Evolutionary conservation across 2,329 filamentous ascomycete genomes (phyloP).

Genomic region (Nemania diffusa): DNA sequence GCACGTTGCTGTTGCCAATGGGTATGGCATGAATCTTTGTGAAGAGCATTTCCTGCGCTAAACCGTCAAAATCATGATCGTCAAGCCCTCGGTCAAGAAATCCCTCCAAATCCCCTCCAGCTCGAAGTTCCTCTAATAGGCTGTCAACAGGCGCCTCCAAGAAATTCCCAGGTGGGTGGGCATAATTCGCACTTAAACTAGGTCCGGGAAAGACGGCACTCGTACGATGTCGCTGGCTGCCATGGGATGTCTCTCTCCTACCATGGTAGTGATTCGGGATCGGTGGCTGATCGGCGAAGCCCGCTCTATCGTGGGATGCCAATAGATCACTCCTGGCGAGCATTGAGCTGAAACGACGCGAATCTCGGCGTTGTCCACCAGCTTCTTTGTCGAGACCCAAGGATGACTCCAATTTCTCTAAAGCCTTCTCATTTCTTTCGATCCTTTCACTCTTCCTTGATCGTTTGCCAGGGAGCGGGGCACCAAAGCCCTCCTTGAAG

Average conservation of each 20-base stretch:
- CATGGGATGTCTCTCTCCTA: conserved; percentile 79
- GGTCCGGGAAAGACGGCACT: conserved; percentile 62
- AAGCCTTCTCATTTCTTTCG: conserved; percentile 57
- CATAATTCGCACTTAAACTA: conserved; percentile 52
- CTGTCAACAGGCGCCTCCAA: conserved; percentile 75
- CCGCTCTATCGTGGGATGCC: conserved; percentile 80
- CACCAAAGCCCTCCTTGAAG: conserved; percentile 81
- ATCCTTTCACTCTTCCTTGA: conserved; percentile 62
- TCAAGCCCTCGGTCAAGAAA: conserved; percentile 78
- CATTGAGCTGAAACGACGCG: conserved; percentile 88
- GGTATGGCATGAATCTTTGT: conserved; percentile 76
- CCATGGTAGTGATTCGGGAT: conserved; percentile 56
- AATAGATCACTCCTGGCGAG: conserved; percentile 88
- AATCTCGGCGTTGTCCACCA: conserved; percentile 67
- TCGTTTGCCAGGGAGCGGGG: conserved; percentile 63
- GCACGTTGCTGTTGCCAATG: conserved; percentile 68
- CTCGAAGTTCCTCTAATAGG: conserved; percentile 73
- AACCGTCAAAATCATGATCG: conserved; percentile 75
- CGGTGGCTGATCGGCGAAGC: conserved; percentile 76
- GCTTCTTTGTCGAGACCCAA: conserved; percentile 73
- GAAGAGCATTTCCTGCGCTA: conserved; percentile 78
- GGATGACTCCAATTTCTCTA: conserved; percentile 73
- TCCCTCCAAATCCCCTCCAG: conserved; percentile 71
- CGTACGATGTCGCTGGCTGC: conserved; percentile 70
- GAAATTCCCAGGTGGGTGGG: conserved; percentile 66